These are phyloP conservation scores for Kluyveromyces siamensis DNA, from an alignment of 805 yeast species.

Conservation along the genomic window DNA sequence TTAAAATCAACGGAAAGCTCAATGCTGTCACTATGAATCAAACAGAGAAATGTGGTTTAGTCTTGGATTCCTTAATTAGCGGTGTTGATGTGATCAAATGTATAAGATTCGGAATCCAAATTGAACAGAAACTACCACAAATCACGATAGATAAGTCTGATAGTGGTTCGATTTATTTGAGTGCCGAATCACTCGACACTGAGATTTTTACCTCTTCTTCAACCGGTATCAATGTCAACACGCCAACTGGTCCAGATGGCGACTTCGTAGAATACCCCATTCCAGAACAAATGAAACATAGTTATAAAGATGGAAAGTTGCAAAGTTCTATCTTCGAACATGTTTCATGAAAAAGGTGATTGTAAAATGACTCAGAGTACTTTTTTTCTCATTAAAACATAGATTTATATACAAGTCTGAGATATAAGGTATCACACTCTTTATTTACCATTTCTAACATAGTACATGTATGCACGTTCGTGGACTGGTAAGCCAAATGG, in stretches of 20 bases:
- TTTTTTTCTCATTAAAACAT: not conserved
- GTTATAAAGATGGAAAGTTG: conserved; percentile 51
- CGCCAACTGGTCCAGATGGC: conserved; percentile 60
- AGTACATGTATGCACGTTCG: conserved; percentile 92
- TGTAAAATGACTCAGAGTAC: not conserved
- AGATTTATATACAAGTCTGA: not conserved
- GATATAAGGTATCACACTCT: not conserved
- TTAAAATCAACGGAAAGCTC: conserved; percentile 85
- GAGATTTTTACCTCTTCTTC: conserved; percentile 80
- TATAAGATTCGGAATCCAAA: conserved; percentile 72
- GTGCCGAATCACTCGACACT: conserved; percentile 58
- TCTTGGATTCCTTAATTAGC: conserved; percentile 76
- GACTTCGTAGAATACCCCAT: conserved; percentile 76
- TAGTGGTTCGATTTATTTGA: conserved; percentile 72
- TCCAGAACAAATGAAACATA: conserved; percentile 88
- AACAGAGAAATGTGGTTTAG: conserved; percentile 62
- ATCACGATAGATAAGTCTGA: conserved; percentile 84
- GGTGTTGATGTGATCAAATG: conserved; percentile 85
- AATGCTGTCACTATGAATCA: conserved; percentile 78
- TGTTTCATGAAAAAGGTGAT: conserved; percentile 41
- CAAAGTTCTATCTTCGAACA: conserved; percentile 72
- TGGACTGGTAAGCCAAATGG: conserved; percentile 79
- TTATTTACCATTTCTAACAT: conserved; percentile 59
- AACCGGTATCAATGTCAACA: conserved; percentile 76
- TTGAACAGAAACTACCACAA: conserved; percentile 73